These are phyloP conservation scores for Hura crepitans DNA, from an alignment of 441 rosid species.

Conservation along the genomic window DNA sequence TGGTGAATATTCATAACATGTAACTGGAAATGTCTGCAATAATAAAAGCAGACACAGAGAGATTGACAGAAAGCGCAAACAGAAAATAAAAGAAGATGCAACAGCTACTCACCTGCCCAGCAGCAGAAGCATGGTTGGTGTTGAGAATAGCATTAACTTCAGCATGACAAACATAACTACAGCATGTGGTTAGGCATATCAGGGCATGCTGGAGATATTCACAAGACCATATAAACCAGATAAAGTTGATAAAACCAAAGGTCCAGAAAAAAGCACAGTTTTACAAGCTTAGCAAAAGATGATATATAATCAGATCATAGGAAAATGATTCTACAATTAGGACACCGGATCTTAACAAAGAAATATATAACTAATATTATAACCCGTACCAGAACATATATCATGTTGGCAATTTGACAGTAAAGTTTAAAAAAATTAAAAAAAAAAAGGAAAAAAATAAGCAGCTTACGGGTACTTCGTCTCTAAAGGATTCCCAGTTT, in stretches of 20 bases:
- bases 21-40: not conserved
- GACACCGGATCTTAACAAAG: not conserved
- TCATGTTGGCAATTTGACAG: slow-evolving; percentile 3
- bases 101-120: slow-evolving; percentile 56
- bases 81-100: slow-evolving; percentile 4
- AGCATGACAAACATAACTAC: slow-evolving; percentile 94
- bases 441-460: not conserved
- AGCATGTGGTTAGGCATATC: slow-evolving; percentile 12
- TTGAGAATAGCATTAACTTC: slow-evolving; percentile 95
- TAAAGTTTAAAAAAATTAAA: slow-evolving; percentile 11
- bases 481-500: slow-evolving; percentile 66
- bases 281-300: not conserved
- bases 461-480: slow-evolving; percentile 81
- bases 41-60: not conserved
- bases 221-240: not conserved
- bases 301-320: not conserved
- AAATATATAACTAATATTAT: not conserved
- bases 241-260: not conserved
- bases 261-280: not conserved
- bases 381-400: not conserved
- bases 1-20: not conserved
- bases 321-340: not conserved
- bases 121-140: slow-evolving; percentile 89
- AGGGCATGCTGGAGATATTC: not conserved
- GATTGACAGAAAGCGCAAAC: not conserved